These are phyloP conservation scores for Esteya vermicola DNA, from an alignment of 2,329 filamentous ascomycete genomes.

Conservation along the genomic window DNA sequence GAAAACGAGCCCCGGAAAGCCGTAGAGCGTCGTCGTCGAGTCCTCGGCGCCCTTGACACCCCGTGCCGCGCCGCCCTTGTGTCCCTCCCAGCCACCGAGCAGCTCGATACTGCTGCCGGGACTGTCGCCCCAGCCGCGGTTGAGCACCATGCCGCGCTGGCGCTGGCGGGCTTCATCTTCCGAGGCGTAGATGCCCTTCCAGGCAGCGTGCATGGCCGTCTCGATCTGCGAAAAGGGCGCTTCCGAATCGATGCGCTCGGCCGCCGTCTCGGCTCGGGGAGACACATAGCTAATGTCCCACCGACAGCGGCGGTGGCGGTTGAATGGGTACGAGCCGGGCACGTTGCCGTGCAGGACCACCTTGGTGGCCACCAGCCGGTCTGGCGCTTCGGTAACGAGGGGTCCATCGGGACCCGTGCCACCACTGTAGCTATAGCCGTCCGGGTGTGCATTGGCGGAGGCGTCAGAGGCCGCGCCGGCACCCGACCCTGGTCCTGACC, in stretches of 20 bases:
- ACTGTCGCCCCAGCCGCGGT: conserved; percentile 82
- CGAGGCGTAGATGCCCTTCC: conserved; percentile 51
- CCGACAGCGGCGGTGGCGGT: conserved; percentile 76
- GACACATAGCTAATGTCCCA: conserved; percentile 64
- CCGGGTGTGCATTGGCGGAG: too few relatives aligned
- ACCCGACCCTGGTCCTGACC: background rate
- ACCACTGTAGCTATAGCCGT: conserved; percentile 2
- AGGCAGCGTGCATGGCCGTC: conserved; percentile 49
- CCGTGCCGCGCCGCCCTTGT: conserved; percentile 21
- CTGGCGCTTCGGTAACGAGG: conserved; percentile 30
- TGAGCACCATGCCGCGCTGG: conserved; percentile 71
- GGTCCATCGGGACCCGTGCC: conserved; percentile 12
- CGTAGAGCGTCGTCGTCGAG: conserved; percentile 70
- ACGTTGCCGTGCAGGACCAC: conserved; percentile 90
- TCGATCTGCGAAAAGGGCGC: conserved; percentile 65
- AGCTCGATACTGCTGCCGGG: conserved; percentile 81
- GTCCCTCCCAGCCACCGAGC: conserved; percentile 76
- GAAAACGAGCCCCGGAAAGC: conserved; percentile 87
- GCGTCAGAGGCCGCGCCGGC: conserved; percentile 11
- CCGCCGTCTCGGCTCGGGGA: conserved; percentile 15
- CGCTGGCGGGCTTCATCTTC: conserved; percentile 34
- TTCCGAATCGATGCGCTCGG: conserved; percentile 52
- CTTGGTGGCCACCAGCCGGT: conserved; percentile 75
- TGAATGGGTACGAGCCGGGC: conserved; percentile 92
- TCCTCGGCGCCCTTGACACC: conserved; percentile 40